Conservation (phyloP, 331 rosid species). For the Rosa hybrid region DNA sequence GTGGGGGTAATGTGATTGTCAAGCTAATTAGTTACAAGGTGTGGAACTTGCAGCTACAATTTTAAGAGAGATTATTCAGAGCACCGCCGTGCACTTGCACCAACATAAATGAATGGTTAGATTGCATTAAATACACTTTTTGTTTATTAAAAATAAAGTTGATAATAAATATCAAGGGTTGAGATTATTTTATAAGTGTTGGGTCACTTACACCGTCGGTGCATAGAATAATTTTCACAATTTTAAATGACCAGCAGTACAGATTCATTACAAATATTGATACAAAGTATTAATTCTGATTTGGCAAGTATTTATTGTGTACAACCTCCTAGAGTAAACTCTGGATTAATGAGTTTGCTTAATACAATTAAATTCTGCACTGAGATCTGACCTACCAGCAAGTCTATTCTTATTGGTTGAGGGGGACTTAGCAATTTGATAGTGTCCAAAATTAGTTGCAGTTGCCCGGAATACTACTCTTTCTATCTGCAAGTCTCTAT, state of each 20-base stretch:
- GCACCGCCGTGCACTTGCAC: too few species aligned
- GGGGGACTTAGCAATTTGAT: not conserved
- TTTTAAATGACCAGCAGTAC: not conserved
- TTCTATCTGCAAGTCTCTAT: not conserved
- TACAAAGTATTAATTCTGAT: not conserved
- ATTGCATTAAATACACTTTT: too few species aligned
- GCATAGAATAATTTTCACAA: not conserved
- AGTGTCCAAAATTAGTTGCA: not conserved
- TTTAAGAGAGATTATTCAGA: not conserved
- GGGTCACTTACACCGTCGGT: too few species aligned
- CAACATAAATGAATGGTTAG: too few species aligned
- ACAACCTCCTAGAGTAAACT: not conserved
- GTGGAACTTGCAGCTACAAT: constrained; percentile 12
- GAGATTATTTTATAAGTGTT: too few species aligned
- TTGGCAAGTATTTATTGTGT: constrained; percentile 6
- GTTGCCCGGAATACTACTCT: constrained; percentile 8
- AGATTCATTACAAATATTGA: not conserved
- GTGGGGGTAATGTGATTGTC: constrained; percentile 1
- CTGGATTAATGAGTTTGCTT: constrained; percentile 2
- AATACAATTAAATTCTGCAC: constrained; percentile 11
- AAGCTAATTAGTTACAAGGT: constrained; percentile 9
- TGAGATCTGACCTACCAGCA: constrained; percentile 25
- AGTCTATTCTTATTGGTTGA: constrained; percentile 1
- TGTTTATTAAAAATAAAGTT: too few species aligned
- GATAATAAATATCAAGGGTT: too few species aligned